Evolutionary conservation across 352 stramenopile genomes (phyloP), one percentile per base, ranked within the genome.

Genomic region (Bremia lactucae): DNA sequence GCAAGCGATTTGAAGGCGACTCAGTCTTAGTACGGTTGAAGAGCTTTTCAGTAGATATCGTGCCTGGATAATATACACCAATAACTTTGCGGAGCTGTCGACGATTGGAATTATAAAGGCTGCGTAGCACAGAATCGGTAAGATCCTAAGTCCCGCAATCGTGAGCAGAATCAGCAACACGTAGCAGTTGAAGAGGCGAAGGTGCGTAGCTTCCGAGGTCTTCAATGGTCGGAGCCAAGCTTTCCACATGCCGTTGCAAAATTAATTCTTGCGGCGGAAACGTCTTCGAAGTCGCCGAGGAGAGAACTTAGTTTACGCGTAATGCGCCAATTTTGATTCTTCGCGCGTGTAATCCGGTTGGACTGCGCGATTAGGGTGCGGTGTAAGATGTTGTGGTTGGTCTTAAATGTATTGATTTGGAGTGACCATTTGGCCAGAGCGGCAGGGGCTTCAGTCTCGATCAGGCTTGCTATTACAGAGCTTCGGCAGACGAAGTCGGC

Each of bases 331-430:
- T 18, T 2, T 34, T 55, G 24, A 4, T 55, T 14, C 35, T 39
- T 29, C 3, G 31, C 38, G 11, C 23, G 37, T 13, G 13, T 18
- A 5, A 21, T 42, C 6, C 7, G 33, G 31, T 26, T 45, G 2
- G 24, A 28, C n/a, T 2, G 6, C 6, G 28, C 11, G 6, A 18
- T 15, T 3, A 28, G 15, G 23, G 29, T 24, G 1, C 23, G 9
- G 2, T 48, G 31, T 11, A 49, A n/a, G 6, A 39, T 38, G 4
- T 29, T 49, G 5, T 44, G 38, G 6, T 54, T 38, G 1, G 38
- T 55, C 24, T 55, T 44, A n/a, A 24, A 15, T 3, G 46, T 47
- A 34, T 49, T 49, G 29, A 55, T 53, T 23, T 43, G 15, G 18
- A 55, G 20, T 0, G 31, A 43, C 31, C 37, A 55, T 2, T 33